Percentiles rank a stretch among this genome's conserved stretches.
These are phyloP conservation scores for Cynara cardunculus DNA, from an alignment of 129 eudicot species.

Conservation along the genomic window DNA sequence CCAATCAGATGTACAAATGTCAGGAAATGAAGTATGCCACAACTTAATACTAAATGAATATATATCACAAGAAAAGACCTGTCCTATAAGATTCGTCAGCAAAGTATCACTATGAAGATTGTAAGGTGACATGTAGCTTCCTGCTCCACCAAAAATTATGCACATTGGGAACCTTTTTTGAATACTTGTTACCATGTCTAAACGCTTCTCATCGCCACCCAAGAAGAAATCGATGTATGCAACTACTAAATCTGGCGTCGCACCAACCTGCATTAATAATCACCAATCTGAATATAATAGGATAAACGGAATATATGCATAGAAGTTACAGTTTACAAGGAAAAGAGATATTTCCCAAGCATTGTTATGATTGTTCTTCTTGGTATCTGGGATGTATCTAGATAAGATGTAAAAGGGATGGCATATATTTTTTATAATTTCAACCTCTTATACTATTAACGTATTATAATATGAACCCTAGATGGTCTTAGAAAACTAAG, in stretches of 20 bases:
- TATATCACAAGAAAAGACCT: constrained; percentile 39
- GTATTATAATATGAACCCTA: no score
- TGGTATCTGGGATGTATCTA: no score
- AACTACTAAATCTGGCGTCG: constrained; percentile 77
- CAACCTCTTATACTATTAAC: no score
- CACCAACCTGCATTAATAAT: constrained; percentile 62
- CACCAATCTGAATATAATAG: neutral
- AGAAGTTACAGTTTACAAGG: no score
- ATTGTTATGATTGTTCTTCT: no score
- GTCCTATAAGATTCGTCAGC: constrained; percentile 76
- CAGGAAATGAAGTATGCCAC: constrained; percentile 7
- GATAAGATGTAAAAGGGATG: no score
- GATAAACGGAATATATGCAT: neutral
- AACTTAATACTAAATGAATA: neutral
- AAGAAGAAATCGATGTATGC: constrained; percentile 78
- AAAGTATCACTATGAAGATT: constrained; percentile 62
- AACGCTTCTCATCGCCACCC: constrained; percentile 89
- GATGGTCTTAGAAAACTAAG: no score
- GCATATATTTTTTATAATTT: no score
- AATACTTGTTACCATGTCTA: constrained; percentile 75
- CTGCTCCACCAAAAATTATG: constrained; percentile 84
- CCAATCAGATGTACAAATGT: constrained; percentile 17
- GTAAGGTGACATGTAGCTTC: constrained; percentile 88
- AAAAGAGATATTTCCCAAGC: no score
- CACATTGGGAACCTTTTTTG: constrained; percentile 94